These are phyloP conservation scores for Salix dunnii DNA, from an alignment of 345 rosid species.

Conservation along the genomic window DNA sequence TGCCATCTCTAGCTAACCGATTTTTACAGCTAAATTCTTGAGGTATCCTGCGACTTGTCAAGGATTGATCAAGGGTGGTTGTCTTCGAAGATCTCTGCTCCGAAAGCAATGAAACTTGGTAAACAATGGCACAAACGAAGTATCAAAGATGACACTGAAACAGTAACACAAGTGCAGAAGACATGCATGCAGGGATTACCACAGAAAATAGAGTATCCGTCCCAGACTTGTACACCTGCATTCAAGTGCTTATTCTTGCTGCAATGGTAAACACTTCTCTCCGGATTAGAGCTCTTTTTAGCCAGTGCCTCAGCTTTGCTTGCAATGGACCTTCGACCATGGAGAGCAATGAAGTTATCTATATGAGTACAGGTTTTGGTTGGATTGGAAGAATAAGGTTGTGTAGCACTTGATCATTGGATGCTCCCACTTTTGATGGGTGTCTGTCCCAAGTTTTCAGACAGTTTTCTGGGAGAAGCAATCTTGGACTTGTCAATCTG, in stretches of 20 bases:
- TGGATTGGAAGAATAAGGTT: not conserved
- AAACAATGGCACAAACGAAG: not conserved
- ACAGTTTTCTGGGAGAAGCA: slow-evolving; percentile 21
- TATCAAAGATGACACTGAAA: not conserved
- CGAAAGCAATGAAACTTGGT: slow-evolving; percentile 1
- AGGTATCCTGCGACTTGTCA: not conserved
- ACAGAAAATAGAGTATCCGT: not conserved
- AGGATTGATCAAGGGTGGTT: no score
- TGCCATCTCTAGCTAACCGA: not conserved
- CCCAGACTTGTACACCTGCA: not conserved
- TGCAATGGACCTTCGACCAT: not conserved
- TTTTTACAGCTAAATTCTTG: slow-evolving; percentile 25
- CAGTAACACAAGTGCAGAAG: not conserved
- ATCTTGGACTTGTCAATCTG: slow-evolving; percentile 44
- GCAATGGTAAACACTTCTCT: slow-evolving; percentile 8
- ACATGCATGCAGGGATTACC: not conserved
- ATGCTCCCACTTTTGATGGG: slow-evolving; percentile 7
- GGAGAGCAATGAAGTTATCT: not conserved
- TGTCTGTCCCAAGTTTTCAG: slow-evolving; percentile 6
- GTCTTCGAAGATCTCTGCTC: slow-evolving; percentile 8
- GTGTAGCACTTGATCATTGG: slow-evolving; percentile 3
- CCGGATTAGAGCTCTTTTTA: not conserved
- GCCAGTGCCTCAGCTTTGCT: not conserved
- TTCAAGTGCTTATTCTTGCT: slow-evolving; percentile 1
- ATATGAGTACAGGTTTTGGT: not conserved